phyloP scores from a whole-genome alignment of 331 rosid species.

The Phaseolus coccineus region DNA sequence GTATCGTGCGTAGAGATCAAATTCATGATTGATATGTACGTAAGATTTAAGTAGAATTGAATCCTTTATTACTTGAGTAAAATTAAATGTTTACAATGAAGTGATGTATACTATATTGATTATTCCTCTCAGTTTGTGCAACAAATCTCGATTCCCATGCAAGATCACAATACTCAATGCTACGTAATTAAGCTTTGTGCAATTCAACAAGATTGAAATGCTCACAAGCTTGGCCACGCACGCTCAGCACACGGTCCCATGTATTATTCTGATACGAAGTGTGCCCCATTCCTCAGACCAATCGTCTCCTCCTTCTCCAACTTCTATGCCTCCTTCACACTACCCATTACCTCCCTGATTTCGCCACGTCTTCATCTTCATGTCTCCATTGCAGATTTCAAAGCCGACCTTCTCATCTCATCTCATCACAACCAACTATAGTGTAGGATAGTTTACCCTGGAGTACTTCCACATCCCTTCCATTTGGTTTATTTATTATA shows the following conservation, averaged over 20 bases:
- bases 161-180: slow-evolving; percentile 41
- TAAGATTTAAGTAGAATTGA: too few species aligned
- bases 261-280: slow-evolving; percentile 48
- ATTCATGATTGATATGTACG: too few species aligned
- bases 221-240: slow-evolving; percentile 67
- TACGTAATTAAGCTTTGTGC: slow-evolving; percentile 48
- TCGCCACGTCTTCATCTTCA: slow-evolving; percentile 43
- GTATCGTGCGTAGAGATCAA: too few species aligned
- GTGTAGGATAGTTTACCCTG: too few species aligned
- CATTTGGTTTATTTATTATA: not conserved
- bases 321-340: slow-evolving; percentile 59
- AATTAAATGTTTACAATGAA: too few species aligned
- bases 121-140: slow-evolving; percentile 41
- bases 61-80: too few species aligned
- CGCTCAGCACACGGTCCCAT: slow-evolving; percentile 72
- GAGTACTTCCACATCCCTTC: not conserved
- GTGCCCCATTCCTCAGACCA: slow-evolving; percentile 90
- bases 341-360: slow-evolving; percentile 49
- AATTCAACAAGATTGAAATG: slow-evolving; percentile 59
- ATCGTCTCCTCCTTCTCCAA: slow-evolving; percentile 69
- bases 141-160: slow-evolving; percentile 52
- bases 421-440: not conserved
- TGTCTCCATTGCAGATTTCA: not conserved
- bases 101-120: too few species aligned
- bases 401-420: not conserved